Percentiles rank a stretch among this genome's conserved stretches.
These are phyloP conservation scores for Auriscalpium orientale DNA, from an alignment of 768 basidiomycete genomes.

Conservation along the genomic window DNA sequence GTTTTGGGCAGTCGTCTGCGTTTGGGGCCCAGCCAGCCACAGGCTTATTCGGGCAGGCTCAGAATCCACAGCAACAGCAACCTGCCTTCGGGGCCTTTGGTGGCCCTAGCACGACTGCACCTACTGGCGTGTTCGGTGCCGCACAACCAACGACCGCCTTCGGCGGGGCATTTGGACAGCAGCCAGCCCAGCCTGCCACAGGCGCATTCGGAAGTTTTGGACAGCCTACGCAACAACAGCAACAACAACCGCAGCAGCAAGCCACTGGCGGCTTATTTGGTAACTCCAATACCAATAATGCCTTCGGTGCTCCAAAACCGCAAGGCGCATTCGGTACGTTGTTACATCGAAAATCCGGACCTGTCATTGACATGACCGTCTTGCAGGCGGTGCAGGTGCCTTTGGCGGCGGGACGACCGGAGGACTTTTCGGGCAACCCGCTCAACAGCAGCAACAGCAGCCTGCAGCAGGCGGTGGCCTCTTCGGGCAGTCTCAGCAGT, in stretches of 20 bases:
- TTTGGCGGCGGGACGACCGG: slow-evolving; percentile 12
- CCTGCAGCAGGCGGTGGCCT: slow-evolving; percentile 21
- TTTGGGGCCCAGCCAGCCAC: slow-evolving; percentile 25
- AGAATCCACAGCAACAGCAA: slow-evolving; percentile 21
- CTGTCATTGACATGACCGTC: neutral
- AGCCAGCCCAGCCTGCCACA: slow-evolving; percentile 20
- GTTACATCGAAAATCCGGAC: too few relatives aligned
- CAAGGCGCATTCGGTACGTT: slow-evolving; percentile 14
- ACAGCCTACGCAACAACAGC: slow-evolving; percentile 24
- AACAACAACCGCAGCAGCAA: neutral
- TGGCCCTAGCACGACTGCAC: slow-evolving; percentile 13
- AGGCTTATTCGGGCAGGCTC: slow-evolving; percentile 24
- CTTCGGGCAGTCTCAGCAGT: slow-evolving; percentile 22
- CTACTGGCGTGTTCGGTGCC: slow-evolving; percentile 17
- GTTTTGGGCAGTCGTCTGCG: slow-evolving; percentile 25
- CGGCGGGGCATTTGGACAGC: slow-evolving; percentile 18
- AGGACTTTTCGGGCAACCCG: slow-evolving; percentile 21
- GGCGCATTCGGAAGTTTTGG: slow-evolving; percentile 28
- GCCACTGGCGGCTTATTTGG: slow-evolving; percentile 18
- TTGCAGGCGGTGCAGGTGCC: slow-evolving; percentile 3
- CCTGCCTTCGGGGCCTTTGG: slow-evolving; percentile 2
- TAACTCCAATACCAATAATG: too few relatives aligned
- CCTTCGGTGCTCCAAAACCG: neutral
- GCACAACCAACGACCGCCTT: slow-evolving; percentile 14
- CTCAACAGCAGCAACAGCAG: slow-evolving; percentile 26